Conservation (phyloP, 306 rosid species). For the Cicer arietinum region DNA sequence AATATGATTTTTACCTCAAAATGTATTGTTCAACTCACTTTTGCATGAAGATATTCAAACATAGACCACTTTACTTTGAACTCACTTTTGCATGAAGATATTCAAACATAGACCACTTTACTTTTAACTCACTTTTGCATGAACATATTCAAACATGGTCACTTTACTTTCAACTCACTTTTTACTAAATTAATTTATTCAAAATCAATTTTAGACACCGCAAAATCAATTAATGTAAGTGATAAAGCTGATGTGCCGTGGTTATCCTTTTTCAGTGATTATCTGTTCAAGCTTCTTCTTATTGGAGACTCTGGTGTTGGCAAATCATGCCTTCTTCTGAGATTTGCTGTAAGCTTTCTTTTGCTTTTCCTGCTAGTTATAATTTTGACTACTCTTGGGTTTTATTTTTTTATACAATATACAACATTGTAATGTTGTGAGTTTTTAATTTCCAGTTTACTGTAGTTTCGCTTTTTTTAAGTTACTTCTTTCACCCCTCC, state of each 20-base stretch:
- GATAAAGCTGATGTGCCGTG: constrained; percentile 13
- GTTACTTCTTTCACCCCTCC: background rate
- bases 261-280: constrained; percentile 65
- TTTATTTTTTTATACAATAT: constrained; percentile 6
- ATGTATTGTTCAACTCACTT: too few relatives aligned
- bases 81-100: too few relatives aligned
- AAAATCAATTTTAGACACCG: too few relatives aligned
- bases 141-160: too few relatives aligned
- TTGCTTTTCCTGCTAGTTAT: constrained; percentile 18
- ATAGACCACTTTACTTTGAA: too few relatives aligned
- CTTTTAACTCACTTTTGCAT: too few relatives aligned
- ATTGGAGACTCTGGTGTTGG: constrained; percentile 99
- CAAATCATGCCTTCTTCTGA: constrained; percentile 90
- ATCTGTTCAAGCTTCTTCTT: constrained; percentile 93
- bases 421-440: background rate
- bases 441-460: background rate
- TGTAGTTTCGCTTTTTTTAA: background rate
- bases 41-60: too few relatives aligned
- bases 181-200: too few relatives aligned
- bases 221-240: background rate
- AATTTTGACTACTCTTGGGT: constrained; percentile 13
- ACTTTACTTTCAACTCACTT: too few relatives aligned
- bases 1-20: too few relatives aligned
- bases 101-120: too few relatives aligned
- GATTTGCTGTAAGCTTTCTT: constrained; percentile 83